These are phyloP conservation scores for Tricholoma saponaceum DNA, from an alignment of 768 basidiomycete species.

Conservation along the genomic window DNA sequence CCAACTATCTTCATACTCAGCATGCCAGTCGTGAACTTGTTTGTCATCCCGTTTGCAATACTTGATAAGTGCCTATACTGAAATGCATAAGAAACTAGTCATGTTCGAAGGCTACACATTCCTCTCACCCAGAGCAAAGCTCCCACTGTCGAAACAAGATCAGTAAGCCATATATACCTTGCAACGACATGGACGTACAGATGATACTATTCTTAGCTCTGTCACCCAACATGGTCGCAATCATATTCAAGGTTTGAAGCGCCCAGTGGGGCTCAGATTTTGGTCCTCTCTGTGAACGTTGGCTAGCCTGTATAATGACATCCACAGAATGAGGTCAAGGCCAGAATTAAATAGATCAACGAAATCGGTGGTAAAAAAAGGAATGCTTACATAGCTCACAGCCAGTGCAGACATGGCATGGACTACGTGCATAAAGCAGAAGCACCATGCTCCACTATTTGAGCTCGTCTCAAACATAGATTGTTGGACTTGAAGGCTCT, in stretches of 20 bases:
- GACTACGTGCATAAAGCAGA: slow-evolving; percentile 68
- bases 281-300: slow-evolving; percentile 32
- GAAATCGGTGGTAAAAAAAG: neutral
- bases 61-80: slow-evolving; percentile 55
- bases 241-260: slow-evolving; percentile 35
- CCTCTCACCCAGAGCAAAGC: slow-evolving; percentile 57
- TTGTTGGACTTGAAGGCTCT: slow-evolving; percentile 63
- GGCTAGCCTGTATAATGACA: slow-evolving; percentile 30
- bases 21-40: slow-evolving; percentile 52
- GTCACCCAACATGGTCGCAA: slow-evolving; percentile 44
- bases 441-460: slow-evolving; percentile 80
- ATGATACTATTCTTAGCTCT: slow-evolving; percentile 46
- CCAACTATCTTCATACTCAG: slow-evolving; percentile 63
- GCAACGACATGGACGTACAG: slow-evolving; percentile 24
- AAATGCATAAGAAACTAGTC: slow-evolving; percentile 9
- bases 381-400: slow-evolving; percentile 52
- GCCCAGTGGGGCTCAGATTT: slow-evolving; percentile 41
- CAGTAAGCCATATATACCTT: neutral
- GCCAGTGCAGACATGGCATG: slow-evolving; percentile 67
- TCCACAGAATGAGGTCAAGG: neutral
- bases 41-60: slow-evolving; percentile 56
- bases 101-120: slow-evolving; percentile 1
- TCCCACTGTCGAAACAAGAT: slow-evolving; percentile 43
- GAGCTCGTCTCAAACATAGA: slow-evolving; percentile 79
- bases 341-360: neutral